Conservation (phyloP, 805 yeast genomes). For the Sungouiozyma intestinalis region DNA sequence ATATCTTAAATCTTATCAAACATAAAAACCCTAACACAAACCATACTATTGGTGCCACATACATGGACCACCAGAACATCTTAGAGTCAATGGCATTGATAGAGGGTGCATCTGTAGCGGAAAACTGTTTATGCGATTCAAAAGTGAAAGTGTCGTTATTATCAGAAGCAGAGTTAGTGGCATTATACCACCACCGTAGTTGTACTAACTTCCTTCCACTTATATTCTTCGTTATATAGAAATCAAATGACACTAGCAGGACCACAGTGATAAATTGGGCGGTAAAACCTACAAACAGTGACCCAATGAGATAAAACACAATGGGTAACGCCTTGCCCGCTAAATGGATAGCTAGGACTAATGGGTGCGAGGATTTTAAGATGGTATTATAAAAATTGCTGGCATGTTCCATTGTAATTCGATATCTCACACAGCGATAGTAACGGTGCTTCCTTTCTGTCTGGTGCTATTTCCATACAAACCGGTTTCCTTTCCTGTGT, state of each 20-base stretch:
- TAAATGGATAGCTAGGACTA: constrained; percentile 22
- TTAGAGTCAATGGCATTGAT: constrained; percentile 89
- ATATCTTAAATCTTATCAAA: constrained; percentile 61
- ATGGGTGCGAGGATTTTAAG: constrained; percentile 27
- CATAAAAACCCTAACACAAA: constrained; percentile 64
- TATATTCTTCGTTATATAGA: constrained; percentile 88
- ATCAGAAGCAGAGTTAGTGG: constrained; percentile 22
- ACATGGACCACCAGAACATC: constrained; percentile 75
- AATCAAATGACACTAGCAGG: constrained; percentile 74
- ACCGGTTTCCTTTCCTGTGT: too few relatives aligned
- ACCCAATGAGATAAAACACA: constrained; percentile 25
- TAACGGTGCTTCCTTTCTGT: too few relatives aligned
- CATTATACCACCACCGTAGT: constrained; percentile 94
- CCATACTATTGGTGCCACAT: constrained; percentile 73
- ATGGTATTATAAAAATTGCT: constrained; percentile 27
- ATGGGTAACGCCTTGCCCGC: constrained; percentile 25
- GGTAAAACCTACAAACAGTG: constrained; percentile 26
- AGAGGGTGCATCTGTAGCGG: constrained; percentile 27
- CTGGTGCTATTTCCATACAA: too few relatives aligned
- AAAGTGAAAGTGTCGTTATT: constrained; percentile 20
- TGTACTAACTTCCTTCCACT: constrained; percentile 87
- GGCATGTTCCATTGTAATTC: constrained; percentile 20
- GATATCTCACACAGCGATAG: too few relatives aligned
- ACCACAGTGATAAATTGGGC: constrained; percentile 65
- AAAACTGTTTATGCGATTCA: constrained; percentile 29